Evolutionary conservation across 2,329 filamentous ascomycete genomes (phyloP).

Genomic region (Fusarium bactridioides): DNA sequence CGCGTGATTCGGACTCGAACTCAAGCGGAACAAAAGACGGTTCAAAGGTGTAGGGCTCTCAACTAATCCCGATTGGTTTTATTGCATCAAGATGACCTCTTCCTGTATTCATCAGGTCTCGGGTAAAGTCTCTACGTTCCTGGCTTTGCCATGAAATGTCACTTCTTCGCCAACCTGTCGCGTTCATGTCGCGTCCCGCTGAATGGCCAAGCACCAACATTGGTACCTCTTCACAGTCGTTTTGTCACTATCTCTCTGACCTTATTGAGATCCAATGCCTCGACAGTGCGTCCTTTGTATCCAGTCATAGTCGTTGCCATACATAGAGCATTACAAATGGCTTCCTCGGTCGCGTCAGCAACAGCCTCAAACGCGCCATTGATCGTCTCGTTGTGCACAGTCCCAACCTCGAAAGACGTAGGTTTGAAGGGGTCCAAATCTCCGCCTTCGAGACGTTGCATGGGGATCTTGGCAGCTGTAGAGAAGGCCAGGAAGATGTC

Average conservation of each 20-base stretch:
- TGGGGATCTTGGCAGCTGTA: constrained; percentile 61
- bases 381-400: constrained; percentile 65
- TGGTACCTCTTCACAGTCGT: background rate
- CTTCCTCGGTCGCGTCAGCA: constrained; percentile 70
- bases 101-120: background rate
- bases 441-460: constrained; percentile 44
- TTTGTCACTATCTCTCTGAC: constrained; percentile 56
- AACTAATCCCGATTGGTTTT: accelerated
- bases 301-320: constrained; percentile 67
- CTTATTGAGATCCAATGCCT: constrained; percentile 57
- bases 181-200: background rate
- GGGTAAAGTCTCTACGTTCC: background rate
- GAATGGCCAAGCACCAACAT: no score
- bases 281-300: constrained; percentile 56
- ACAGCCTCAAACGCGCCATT: constrained; percentile 68
- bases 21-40: background rate
- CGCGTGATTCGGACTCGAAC: background rate
- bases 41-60: accelerated
- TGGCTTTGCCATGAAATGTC: no score
- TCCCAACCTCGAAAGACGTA: constrained; percentile 5
- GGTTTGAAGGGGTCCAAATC: constrained; percentile 53
- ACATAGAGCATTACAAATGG: constrained; percentile 70
- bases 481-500: constrained; percentile 75
- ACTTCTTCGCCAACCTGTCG: background rate
- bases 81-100: no score